Evolutionary conservation across 306 rosid species (phyloP).

Genomic region (Calophaca sinica): DNA sequence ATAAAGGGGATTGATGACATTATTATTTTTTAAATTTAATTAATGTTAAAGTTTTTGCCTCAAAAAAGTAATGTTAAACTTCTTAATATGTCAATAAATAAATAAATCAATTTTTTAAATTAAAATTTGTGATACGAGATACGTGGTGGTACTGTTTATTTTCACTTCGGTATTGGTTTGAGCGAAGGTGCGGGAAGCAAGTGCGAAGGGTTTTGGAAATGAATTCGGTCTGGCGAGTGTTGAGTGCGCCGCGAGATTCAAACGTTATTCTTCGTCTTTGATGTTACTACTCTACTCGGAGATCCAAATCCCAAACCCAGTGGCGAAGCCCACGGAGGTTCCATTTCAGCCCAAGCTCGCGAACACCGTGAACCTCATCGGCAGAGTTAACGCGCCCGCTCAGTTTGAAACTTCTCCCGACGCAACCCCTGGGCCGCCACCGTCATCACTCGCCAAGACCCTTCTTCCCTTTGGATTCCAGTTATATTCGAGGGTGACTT

Average conservation of each 20-base stretch:
- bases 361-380: slow-evolving; percentile 64
- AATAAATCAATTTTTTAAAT: too few relatives aligned
- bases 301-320: neutral
- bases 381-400: slow-evolving; percentile 54
- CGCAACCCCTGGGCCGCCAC: slow-evolving; percentile 62
- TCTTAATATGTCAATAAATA: too few relatives aligned
- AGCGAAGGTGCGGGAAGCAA: neutral
- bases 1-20: too few relatives aligned
- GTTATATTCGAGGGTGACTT: slow-evolving; percentile 70
- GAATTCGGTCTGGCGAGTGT: slow-evolving; percentile 32
- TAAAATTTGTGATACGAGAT: too few relatives aligned
- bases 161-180: too few relatives aligned
- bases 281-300: neutral
- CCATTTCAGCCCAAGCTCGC: slow-evolving; percentile 70
- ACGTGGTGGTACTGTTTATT: too few relatives aligned
- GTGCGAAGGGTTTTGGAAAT: slow-evolving; percentile 15
- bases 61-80: too few relatives aligned
- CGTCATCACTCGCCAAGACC: slow-evolving; percentile 42
- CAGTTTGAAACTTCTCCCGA: slow-evolving; percentile 50
- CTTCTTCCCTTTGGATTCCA: slow-evolving; percentile 55
- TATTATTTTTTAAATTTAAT: too few relatives aligned
- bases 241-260: neutral
- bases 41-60: too few relatives aligned
- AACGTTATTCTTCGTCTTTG: neutral
- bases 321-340: slow-evolving; percentile 49